These are phyloP conservation scores for Colletotrichum tofieldiae DNA, from an alignment of 2,329 filamentous ascomycete genomes.

Conservation along the genomic window DNA sequence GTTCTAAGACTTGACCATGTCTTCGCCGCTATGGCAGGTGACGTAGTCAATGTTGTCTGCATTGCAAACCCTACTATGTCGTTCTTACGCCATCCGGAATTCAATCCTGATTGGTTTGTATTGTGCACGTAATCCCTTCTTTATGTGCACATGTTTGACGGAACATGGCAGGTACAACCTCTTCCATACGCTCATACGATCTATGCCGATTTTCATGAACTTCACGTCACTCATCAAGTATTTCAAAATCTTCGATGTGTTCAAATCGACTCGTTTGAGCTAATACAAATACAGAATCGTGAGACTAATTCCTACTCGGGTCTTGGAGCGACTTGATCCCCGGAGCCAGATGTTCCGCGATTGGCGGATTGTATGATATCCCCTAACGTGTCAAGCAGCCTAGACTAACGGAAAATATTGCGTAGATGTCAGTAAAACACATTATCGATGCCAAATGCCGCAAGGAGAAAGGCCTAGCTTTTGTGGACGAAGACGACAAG, in stretches of 20 bases:
- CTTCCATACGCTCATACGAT: neutral
- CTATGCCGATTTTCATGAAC: neutral
- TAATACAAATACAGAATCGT: neutral
- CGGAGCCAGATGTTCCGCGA: conserved; percentile 8
- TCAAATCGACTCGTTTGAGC: neutral
- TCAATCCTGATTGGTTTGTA: neutral
- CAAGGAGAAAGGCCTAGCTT: neutral
- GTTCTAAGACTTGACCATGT: conserved; percentile 4
- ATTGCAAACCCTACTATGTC: neutral
- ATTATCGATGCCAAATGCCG: neutral
- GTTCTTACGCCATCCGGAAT: neutral
- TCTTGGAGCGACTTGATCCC: conserved; percentile 6
- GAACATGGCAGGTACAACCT: neutral
- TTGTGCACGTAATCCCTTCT: neutral
- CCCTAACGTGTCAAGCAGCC: neutral
- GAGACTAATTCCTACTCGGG: neutral
- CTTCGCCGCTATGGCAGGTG: conserved; percentile 1
- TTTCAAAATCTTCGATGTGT: too few species aligned
- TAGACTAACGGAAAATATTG: neutral
- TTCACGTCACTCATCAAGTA: neutral
- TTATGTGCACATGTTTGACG: neutral
- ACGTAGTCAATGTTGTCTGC: neutral
- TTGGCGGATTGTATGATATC: neutral
- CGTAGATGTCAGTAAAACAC: conserved; percentile 5
- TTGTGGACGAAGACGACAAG: conserved; percentile 4